Percentiles rank a stretch among this genome's conserved stretches.
phyloP scores from a whole-genome alignment of 2,329 filamentous ascomycete species.

The Fusarium armeniacum region DNA sequence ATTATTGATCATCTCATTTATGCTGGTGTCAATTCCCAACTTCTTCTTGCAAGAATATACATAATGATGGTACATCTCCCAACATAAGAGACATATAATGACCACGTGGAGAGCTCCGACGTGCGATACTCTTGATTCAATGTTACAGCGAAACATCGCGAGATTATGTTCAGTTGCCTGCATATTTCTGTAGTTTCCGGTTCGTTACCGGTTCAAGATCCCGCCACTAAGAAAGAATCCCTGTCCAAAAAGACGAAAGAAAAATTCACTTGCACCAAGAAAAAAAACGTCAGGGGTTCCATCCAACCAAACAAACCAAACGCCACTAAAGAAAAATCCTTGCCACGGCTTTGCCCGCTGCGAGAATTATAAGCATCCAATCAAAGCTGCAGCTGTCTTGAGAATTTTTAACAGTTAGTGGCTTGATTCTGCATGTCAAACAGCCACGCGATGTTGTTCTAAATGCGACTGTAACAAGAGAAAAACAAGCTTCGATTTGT shows the following conservation, averaged over 20 bases:
- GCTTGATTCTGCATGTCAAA: slow-evolving; percentile 35
- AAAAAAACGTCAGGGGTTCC: slow-evolving; percentile 12
- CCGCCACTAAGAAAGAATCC: slow-evolving; percentile 12
- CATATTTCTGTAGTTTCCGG: slow-evolving; percentile 16
- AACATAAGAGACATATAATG: neutral
- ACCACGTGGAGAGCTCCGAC: neutral
- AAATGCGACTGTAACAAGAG: neutral
- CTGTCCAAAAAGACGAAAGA: neutral
- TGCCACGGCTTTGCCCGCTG: slow-evolving; percentile 37
- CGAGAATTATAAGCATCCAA: slow-evolving; percentile 16
- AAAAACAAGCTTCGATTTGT: slow-evolving; percentile 31
- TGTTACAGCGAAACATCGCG: slow-evolving; percentile 37
- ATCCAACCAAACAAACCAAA: no score
- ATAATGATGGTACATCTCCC: neutral
- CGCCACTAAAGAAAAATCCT: slow-evolving; percentile 24
- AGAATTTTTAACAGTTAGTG: slow-evolving; percentile 17
- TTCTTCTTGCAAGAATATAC: neutral
- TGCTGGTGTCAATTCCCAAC: neutral
- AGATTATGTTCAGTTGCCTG: slow-evolving; percentile 33
- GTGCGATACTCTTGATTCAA: neutral
- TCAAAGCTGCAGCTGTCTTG: neutral
- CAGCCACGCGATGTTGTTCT: slow-evolving; percentile 9
- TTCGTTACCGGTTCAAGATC: slow-evolving; percentile 27
- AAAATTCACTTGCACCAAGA: slow-evolving; percentile 14
- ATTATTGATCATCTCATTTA: neutral